phyloP scores from a whole-genome alignment of 163 green algal species.

The Scenedesmus sp. region DNA sequence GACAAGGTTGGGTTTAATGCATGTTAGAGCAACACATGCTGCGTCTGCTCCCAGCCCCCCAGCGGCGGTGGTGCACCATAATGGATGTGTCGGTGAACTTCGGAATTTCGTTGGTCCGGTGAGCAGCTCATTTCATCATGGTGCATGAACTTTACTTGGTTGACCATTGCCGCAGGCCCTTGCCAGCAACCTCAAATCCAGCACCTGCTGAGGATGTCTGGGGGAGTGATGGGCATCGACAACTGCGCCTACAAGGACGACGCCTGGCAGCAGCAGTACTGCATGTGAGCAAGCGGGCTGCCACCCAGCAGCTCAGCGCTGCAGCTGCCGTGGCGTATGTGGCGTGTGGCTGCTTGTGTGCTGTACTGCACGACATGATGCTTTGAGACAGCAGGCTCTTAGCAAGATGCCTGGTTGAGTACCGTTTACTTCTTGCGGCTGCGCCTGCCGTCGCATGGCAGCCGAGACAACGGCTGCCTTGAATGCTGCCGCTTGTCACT shows the following conservation, averaged over 20 bases:
- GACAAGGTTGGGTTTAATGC: too few species aligned
- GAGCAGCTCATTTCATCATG: neutral
- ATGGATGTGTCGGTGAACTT: neutral
- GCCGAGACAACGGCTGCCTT: neutral
- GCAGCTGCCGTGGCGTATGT: too few species aligned
- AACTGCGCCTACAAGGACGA: constrained; percentile 27
- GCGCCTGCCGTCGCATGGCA: too few species aligned
- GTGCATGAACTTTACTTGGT: too few species aligned
- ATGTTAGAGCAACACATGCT: too few species aligned
- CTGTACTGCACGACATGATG: too few species aligned
- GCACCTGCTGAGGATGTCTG: constrained; percentile 40
- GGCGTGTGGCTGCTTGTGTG: too few species aligned
- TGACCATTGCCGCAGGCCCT: neutral
- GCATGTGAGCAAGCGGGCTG: neutral
- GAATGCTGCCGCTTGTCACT: neutral
- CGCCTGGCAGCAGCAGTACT: constrained; percentile 46
- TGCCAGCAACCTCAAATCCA: constrained; percentile 30
- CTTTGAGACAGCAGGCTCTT: too few species aligned
- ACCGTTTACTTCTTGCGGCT: too few species aligned
- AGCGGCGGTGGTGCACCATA: neutral
- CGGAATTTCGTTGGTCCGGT: neutral
- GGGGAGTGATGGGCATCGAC: constrained; percentile 20
- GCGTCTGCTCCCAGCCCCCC: too few species aligned
- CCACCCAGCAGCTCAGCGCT: too few species aligned
- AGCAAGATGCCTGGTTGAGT: too few species aligned